Conservation (phyloP, 1,284 basidiomycete species). For the Rhodofomes roseus region DNA sequence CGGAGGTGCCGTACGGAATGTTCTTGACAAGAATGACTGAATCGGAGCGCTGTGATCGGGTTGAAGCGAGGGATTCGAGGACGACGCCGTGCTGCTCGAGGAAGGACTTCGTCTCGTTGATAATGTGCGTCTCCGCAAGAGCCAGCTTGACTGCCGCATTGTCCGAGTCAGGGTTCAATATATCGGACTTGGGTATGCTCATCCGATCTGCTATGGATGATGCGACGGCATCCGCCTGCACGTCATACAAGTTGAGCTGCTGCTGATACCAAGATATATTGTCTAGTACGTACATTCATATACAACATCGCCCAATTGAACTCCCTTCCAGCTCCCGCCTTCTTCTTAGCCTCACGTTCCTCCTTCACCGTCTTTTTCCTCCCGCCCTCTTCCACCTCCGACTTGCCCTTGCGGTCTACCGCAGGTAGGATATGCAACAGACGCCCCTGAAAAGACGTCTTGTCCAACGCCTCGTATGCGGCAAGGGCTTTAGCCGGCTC, state of each 20-base stretch:
- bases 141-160: conserved; percentile 92
- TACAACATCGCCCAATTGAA: conserved; percentile 97
- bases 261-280: conserved; percentile 13
- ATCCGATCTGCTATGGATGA: conserved; percentile 37
- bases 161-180: conserved; percentile 75
- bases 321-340: conserved; percentile 72
- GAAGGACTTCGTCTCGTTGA: conserved; percentile 91
- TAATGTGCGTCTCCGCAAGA: conserved; percentile 93
- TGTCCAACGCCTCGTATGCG: conserved; percentile 81
- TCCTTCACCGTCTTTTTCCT: conserved; percentile 62
- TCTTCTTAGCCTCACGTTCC: conserved; percentile 69
- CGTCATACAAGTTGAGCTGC: neutral
- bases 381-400: conserved; percentile 39
- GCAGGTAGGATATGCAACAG: conserved; percentile 88
- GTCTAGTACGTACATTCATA: conserved; percentile 81
- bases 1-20: conserved; percentile 88
- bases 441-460: conserved; percentile 88
- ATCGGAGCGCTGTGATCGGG: conserved; percentile 55
- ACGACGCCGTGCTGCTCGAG: conserved; percentile 74
- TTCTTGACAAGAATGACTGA: conserved; percentile 94
- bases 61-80: conserved; percentile 53
- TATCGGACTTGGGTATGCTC: conserved; percentile 71
- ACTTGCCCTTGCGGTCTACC: conserved; percentile 57
- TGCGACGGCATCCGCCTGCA: conserved; percentile 54
- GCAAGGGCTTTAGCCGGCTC: conserved; percentile 64